A percentile compares a stretch with the other conserved stretches of the same genome.
These are phyloP conservation scores for Penicillium oxalicum DNA, from an alignment of 2,329 filamentous ascomycete genomes.

Conservation along the genomic window DNA sequence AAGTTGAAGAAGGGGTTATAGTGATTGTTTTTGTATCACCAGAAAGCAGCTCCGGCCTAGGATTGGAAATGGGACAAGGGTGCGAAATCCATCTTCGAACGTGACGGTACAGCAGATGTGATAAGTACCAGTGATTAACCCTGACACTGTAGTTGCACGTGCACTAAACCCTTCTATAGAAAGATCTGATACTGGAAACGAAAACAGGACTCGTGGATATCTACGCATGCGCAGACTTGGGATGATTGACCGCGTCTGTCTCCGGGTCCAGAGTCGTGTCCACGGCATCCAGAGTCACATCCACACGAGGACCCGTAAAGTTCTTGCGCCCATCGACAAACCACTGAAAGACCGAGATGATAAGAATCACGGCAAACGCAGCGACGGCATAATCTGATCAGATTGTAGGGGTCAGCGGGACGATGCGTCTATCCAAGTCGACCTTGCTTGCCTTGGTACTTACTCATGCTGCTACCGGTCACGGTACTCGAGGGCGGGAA, in stretches of 20 bases:
- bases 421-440: not conserved
- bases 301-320: slow-evolving; percentile 49
- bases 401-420: too few species aligned
- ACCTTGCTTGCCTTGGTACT: slow-evolving; percentile 14
- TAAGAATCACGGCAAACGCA: slow-evolving; percentile 52
- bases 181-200: too few species aligned
- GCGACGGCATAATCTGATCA: slow-evolving; percentile 39
- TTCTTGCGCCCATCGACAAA: slow-evolving; percentile 56
- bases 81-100: too few species aligned
- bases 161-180: too few species aligned
- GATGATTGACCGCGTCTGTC: not conserved
- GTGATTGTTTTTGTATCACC: too few species aligned
- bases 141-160: too few species aligned
- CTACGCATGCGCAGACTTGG: slow-evolving; percentile 6
- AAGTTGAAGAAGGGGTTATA: too few species aligned
- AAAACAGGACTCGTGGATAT: too few species aligned
- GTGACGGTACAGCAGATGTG: too few species aligned
- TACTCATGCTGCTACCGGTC: slow-evolving; percentile 62
- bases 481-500: slow-evolving; percentile 64
- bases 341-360: slow-evolving; percentile 54
- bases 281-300: slow-evolving; percentile 22
- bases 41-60: too few species aligned
- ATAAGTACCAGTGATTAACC: too few species aligned
- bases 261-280: slow-evolving; percentile 4
- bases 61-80: too few species aligned